Percentiles rank a stretch among this genome's conserved stretches.
Conservation (phyloP, 139 green algal genomes). For the Chlamydomonas sp. region DNA sequence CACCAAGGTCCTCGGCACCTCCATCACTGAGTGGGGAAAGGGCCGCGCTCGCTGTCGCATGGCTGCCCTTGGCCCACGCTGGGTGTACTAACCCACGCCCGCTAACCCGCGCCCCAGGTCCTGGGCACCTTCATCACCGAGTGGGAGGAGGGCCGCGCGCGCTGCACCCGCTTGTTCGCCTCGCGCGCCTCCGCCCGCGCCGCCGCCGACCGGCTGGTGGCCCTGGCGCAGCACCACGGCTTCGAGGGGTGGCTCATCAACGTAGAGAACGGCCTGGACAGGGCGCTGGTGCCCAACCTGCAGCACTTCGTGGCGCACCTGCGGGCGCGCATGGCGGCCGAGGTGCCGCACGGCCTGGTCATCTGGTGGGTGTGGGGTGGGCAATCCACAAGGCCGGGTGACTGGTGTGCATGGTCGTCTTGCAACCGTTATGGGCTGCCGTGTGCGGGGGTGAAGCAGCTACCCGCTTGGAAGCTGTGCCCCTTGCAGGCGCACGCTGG, state of each 20-base stretch:
- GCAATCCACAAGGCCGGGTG: not conserved
- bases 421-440: too few species aligned
- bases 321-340: constrained; percentile 40
- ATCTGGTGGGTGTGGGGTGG: constrained; percentile 44
- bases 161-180: constrained; percentile 62
- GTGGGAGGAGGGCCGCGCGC: constrained; percentile 61
- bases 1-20: too few species aligned
- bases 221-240: constrained; percentile 65
- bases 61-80: too few species aligned
- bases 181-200: constrained; percentile 21
- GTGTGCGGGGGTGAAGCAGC: too few species aligned
- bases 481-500: too few species aligned
- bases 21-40: too few species aligned
- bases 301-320: constrained; percentile 70
- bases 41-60: too few species aligned
- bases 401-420: not conserved
- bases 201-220: constrained; percentile 67
- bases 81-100: too few species aligned
- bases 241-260: constrained; percentile 95
- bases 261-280: constrained; percentile 81
- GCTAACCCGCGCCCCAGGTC: constrained; percentile 29
- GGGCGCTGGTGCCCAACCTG: constrained; percentile 48
- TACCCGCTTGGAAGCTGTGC: too few species aligned
- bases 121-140: constrained; percentile 66
- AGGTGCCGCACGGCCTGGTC: constrained; percentile 36